phyloP scores from a whole-genome alignment of 139 green algal species.

The Chlorella sp. region DNA sequence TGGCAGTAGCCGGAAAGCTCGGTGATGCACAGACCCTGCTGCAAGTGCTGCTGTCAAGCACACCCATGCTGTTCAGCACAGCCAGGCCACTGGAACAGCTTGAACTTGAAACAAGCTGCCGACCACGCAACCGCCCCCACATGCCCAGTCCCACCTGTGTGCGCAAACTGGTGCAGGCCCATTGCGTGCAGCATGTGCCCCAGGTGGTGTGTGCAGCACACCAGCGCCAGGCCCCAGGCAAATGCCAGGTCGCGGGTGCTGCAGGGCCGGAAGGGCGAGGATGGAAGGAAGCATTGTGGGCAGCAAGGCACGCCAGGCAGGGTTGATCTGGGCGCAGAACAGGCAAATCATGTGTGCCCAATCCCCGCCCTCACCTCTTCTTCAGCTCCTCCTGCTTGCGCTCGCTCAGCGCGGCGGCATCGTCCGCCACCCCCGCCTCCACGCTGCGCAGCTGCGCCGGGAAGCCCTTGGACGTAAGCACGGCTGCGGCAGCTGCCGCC shows the following conservation, averaged over 20 bases:
- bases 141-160: conserved; percentile 28
- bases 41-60: no score
- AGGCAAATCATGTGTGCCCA: no score
- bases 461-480: conserved; percentile 82
- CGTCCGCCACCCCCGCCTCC: conserved; percentile 38
- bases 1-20: no score
- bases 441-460: conserved; percentile 56
- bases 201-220: conserved; percentile 86
- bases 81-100: not conserved
- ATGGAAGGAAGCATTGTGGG: no score
- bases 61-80: no score
- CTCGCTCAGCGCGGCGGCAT: conserved; percentile 50
- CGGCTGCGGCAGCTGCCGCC: conserved; percentile 4
- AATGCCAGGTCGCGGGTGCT: conserved; percentile 67
- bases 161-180: conserved; percentile 53
- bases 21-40: no score
- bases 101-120: no score
- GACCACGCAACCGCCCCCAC: no score
- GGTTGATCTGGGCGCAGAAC: no score
- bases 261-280: no score
- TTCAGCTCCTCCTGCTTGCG: conserved; percentile 65
- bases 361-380: conserved; percentile 22
- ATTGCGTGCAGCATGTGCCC: conserved; percentile 81
- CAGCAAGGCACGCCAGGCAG: no score
- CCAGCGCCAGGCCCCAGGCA: conserved; percentile 79